Percentiles rank a stretch among this genome's conserved stretches.
Conservation (phyloP, 1,139 yeast species). For the Eremothecium gossypii region DNA sequence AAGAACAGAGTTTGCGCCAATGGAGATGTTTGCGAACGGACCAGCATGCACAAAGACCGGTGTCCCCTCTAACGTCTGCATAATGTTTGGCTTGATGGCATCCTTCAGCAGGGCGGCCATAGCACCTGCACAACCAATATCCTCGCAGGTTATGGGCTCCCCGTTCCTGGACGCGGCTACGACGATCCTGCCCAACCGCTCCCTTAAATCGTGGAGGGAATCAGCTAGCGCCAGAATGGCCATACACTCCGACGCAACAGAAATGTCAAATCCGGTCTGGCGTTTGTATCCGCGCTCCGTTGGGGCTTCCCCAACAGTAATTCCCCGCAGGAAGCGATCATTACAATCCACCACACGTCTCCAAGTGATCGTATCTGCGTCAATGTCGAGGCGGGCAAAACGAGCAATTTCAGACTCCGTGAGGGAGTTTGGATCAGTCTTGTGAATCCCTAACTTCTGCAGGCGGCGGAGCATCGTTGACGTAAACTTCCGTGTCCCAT, state of each 20-base stretch:
- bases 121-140: constrained; percentile 96
- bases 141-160: constrained; percentile 91
- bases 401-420: constrained; percentile 65
- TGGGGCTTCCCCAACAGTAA: constrained; percentile 88
- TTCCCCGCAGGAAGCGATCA: constrained; percentile 85
- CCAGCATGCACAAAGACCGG: constrained; percentile 99
- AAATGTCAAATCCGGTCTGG: constrained; percentile 89
- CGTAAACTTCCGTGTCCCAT: constrained; percentile 73
- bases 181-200: constrained; percentile 83
- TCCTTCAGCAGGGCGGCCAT: constrained; percentile 91
- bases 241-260: constrained; percentile 97
- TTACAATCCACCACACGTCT: constrained; percentile 94
- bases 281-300: constrained; percentile 89
- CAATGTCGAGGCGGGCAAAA: constrained; percentile 84
- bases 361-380: constrained; percentile 92
- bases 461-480: constrained; percentile 72
- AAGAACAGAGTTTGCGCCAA: constrained; percentile 90
- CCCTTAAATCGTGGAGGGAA: constrained; percentile 77
- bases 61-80: constrained; percentile 98
- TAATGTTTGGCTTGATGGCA: constrained; percentile 92
- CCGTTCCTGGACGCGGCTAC: constrained; percentile 77
- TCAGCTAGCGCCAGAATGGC: constrained; percentile 89
- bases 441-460: constrained; percentile 68
- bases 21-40: constrained; percentile 95
- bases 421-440: constrained; percentile 74